Percentiles rank a stretch among this genome's conserved stretches.
Conservation (phyloP, 768 basidiomycete species). For the Serendipita sp. region DNA sequence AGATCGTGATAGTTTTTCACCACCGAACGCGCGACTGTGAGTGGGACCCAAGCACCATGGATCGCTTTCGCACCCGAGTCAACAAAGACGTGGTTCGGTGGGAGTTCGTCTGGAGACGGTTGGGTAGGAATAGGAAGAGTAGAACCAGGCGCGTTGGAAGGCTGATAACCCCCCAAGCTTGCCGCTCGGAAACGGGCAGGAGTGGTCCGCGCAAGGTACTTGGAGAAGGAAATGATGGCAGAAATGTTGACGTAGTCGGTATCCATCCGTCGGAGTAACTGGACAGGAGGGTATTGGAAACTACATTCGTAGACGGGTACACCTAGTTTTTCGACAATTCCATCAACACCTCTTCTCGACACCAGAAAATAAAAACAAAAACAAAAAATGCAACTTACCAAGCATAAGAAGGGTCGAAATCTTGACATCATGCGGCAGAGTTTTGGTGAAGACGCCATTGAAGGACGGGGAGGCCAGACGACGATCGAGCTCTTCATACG, state of each 20-base stretch:
- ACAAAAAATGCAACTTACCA: not conserved
- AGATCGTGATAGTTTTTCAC: slow-evolving; percentile 34
- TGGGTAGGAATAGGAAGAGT: slow-evolving; percentile 20
- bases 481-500: slow-evolving; percentile 13
- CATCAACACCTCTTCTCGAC: not conserved
- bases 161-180: not conserved
- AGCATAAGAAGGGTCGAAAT: not conserved
- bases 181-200: not conserved
- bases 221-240: slow-evolving; percentile 29
- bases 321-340: not conserved
- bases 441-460: not conserved
- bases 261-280: slow-evolving; percentile 54
- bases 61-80: slow-evolving; percentile 36
- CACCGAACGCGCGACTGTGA: slow-evolving; percentile 36
- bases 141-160: slow-evolving; percentile 20
- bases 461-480: slow-evolving; percentile 15
- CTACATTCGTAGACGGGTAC: slow-evolving; percentile 60
- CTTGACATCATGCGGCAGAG: not conserved
- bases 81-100: slow-evolving; percentile 32
- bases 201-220: not conserved
- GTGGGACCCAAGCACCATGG: slow-evolving; percentile 55
- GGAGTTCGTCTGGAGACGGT: slow-evolving; percentile 14
- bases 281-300: slow-evolving; percentile 29
- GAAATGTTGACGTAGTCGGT: slow-evolving; percentile 65
- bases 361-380: not conserved